Base-by-base conservation (phyloP, 306 rosid genomes). In the Lotus japonicus region DNA sequence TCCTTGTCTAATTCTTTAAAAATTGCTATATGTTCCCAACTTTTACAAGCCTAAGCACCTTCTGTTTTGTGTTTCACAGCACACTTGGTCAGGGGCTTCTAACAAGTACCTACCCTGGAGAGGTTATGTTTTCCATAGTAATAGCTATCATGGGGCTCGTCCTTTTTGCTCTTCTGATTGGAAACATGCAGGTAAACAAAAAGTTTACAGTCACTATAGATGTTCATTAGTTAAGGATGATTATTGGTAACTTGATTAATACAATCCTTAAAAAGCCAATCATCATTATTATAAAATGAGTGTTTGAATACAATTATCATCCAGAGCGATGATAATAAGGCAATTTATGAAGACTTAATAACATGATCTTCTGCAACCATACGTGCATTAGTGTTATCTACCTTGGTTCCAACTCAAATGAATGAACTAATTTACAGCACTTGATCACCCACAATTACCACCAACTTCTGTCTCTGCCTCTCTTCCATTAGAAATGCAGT, bases 51-150 rank as follows among this genome's bases (percentile, higher is more conserved):
- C 62, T 72, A 21, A 70, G 57, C 15, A 18, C 21, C 48, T 59
- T 68, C 10, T 62, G 16, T 70, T 79, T 83, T 74, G 72, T 36
- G 54, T 79, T 72, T 15, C 51, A 72, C 90, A 88, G 98, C 78
- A 92, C 98, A 39, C 96, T 92, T 71, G 98, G 97, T 46, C 96
- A 90, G 77, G 97, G 97, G 58, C 97, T 94, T 75, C 81, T 72
- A 50, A 94, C 98, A 9, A 88, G 96, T 76, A 80, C 96, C 49
- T 90, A 82, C 56, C 76, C 87, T 41, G 79, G 83, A 71, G 98
- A 94, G 82, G 82, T 87, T 67, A 12, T 84, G 74, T 94, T 94
- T 72, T 94, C 96, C 60, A 90, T 94, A 66, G 72, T 77, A 10
- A 88, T 94, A 64, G 89, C 90, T 65, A 77, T 85, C 56, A 58